Evolutionary conservation across 2,329 filamentous ascomycete genomes (phyloP).

Genomic region (Penicillium sp.): DNA sequence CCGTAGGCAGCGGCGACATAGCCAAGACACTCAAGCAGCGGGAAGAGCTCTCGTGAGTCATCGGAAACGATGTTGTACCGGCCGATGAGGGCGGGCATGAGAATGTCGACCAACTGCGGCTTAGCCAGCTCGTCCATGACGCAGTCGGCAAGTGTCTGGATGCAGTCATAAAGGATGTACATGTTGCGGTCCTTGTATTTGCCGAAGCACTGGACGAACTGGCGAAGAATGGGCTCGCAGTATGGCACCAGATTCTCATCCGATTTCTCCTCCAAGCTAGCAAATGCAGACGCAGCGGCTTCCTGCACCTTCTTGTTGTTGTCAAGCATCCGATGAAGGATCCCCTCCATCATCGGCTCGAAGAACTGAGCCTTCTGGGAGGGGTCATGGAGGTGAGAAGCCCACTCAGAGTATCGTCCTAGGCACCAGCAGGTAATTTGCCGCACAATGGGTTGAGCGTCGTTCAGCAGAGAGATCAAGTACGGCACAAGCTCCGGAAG

Average conservation of each 20-base stretch:
- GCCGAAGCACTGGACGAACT: constrained; percentile 86
- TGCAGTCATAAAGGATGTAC: constrained; percentile 97
- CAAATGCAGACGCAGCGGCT: constrained; percentile 91
- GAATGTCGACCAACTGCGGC: constrained; percentile 71
- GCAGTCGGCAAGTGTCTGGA: constrained; percentile 91
- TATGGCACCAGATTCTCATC: constrained; percentile 77
- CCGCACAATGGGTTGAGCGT: constrained; percentile 82
- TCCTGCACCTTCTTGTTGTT: constrained; percentile 97
- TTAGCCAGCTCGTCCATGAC: constrained; percentile 77
- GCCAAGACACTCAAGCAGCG: constrained; percentile 90
- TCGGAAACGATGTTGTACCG: constrained; percentile 84
- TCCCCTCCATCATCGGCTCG: constrained; percentile 94
- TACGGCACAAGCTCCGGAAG: constrained; percentile 87
- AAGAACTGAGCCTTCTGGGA: constrained; percentile 72
- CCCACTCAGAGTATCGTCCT: constrained; percentile 89
- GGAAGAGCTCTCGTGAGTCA: constrained; percentile 88
- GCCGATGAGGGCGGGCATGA: constrained; percentile 89
- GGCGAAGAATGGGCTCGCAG: constrained; percentile 80
- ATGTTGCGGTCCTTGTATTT: constrained; percentile 99
- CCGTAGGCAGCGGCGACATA: constrained; percentile 87
- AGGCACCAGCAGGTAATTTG: constrained; percentile 98
- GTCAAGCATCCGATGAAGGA: constrained; percentile 90
- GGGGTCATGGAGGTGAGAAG: constrained; percentile 65
- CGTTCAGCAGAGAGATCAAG: constrained; percentile 77
- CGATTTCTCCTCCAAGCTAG: constrained; percentile 90